Evolutionary conservation across 2,329 filamentous ascomycete species (phyloP).

Genomic region (Capronia americana): DNA sequence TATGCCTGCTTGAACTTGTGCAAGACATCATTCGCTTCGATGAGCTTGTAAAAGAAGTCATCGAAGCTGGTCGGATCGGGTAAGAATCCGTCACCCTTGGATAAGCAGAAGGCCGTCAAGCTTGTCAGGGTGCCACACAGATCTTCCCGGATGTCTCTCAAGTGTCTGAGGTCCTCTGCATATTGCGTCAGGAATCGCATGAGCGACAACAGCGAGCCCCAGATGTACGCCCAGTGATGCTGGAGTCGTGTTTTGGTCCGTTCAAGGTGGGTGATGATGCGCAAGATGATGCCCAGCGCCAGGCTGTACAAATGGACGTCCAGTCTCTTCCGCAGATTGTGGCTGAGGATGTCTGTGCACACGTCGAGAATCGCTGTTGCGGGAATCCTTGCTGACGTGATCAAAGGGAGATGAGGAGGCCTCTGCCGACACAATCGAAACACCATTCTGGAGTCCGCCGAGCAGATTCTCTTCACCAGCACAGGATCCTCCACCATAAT

Average conservation of each 20-base stretch:
- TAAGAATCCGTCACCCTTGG: constrained; percentile 86
- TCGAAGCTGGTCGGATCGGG: constrained; percentile 88
- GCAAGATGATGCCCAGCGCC: constrained; percentile 79
- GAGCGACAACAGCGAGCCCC: constrained; percentile 84
- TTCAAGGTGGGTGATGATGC: constrained; percentile 82
- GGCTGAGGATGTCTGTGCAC: constrained; percentile 88
- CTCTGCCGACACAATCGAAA: constrained; percentile 89
- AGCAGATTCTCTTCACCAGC: constrained; percentile 83
- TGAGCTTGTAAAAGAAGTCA: constrained; percentile 97
- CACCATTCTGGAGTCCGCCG: constrained; percentile 72
- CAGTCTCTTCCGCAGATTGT: constrained; percentile 85
- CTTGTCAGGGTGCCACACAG: constrained; percentile 81
- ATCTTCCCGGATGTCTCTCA: constrained; percentile 69
- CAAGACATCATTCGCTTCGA: constrained; percentile 79
- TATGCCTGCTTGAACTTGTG: constrained; percentile 78
- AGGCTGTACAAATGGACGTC: constrained; percentile 85
- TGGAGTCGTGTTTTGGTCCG: constrained; percentile 78
- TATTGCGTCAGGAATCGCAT: constrained; percentile 92
- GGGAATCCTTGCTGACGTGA: constrained; percentile 74
- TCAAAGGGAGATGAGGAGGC: constrained; percentile 79
- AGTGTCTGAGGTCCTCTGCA: constrained; percentile 68
- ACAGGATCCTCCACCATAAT: constrained; percentile 84
- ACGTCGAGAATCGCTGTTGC: constrained; percentile 81
- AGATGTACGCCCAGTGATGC: constrained; percentile 96
- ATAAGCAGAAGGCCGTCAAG: constrained; percentile 82